Base-by-base conservation (phyloP, 108 stramenopile species). In the Pseudonitzschia pungens region DNA sequence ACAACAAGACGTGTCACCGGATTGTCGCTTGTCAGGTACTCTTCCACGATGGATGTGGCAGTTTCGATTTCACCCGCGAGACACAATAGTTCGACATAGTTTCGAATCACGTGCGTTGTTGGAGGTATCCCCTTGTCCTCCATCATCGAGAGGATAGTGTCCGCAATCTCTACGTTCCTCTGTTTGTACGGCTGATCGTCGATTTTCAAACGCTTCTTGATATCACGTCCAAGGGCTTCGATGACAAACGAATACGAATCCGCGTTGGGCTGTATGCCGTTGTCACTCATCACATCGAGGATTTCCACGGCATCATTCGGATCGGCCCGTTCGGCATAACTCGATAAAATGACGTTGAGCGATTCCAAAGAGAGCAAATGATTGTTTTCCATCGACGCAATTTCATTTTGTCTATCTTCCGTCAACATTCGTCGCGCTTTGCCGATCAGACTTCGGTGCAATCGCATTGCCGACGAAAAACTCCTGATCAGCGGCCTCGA, bases 171-270 rank as follows among this genome's bases (percentile, higher is more conserved):
- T 15, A 77, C 16, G n/a, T 70, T 73, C 54, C 70, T 10, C n/a
- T 66, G 68, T 14, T 74, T 50, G 31, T 66, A 28, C 16, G 26
- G 24, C 20, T 24, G 40, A 26, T 77, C 66, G 0, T 65, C 60
- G 1, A n/a, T 1, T 40, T 54, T 42, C 12, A 41, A 14, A 36
- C 53, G 16, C 15, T 76, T 54, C 24, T 59, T 56, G 11, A 82
- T 45, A 45, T 77, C 45, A 55, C 82, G 77, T 5, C 81, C 84
- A 32, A 91, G 74, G 7, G 79, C 68, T 67, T 91, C 89, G 70
- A 91, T 81, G 7, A 78, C 69, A 78, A 86, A 92, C 20, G 86
- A 75, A 74, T 77, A 89, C n/a, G 87, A 81, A 55, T 88, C 83
- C 12, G 43, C 70, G 56, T 90, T 78, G 29, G 85, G 77, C 50